Evolutionary conservation across 1,284 basidiomycete species (phyloP).

Genomic region (Sparassis latifolia): DNA sequence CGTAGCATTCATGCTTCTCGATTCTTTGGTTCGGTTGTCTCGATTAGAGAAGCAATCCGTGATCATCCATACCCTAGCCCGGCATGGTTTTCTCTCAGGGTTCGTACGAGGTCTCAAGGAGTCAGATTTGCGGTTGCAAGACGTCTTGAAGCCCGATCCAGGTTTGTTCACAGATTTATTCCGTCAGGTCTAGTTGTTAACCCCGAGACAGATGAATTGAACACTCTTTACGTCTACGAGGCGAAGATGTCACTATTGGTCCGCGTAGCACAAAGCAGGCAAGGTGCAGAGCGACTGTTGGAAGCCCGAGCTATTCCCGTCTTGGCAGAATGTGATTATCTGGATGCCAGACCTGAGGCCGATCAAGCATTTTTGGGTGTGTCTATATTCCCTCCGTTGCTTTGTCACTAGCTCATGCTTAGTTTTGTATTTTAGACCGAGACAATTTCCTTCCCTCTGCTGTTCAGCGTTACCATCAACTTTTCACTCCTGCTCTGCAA

Average conservation of each 20-base stretch:
- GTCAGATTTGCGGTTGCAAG: conserved; percentile 72
- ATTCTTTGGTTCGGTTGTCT: conserved; percentile 67
- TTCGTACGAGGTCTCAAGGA: conserved; percentile 85
- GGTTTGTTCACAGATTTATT: conserved; percentile 35
- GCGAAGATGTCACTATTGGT: conserved; percentile 87
- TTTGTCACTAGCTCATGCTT: neutral
- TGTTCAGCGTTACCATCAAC: conserved; percentile 82
- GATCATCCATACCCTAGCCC: conserved; percentile 55
- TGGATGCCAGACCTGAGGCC: conserved; percentile 76
- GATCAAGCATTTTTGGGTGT: conserved; percentile 79
- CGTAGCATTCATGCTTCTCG: conserved; percentile 82
- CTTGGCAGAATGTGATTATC: conserved; percentile 83
- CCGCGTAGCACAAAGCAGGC: conserved; percentile 74
- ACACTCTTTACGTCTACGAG: conserved; percentile 93
- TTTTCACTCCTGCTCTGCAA: conserved; percentile 83
- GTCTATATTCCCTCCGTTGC: conserved; percentile 16
- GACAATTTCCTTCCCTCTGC: conserved; percentile 86
- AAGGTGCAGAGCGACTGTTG: conserved; percentile 81
- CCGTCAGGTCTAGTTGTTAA: neutral
- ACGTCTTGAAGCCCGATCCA: conserved; percentile 83
- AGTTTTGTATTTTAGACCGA: conserved; percentile 44
- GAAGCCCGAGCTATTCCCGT: conserved; percentile 76
- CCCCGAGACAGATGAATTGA: conserved; percentile 65
- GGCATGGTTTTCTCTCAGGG: conserved; percentile 77
- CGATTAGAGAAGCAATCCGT: conserved; percentile 55